Evolutionary conservation across 2,329 filamentous ascomycete genomes (phyloP).

Genomic region (Epichloe bromicola): DNA sequence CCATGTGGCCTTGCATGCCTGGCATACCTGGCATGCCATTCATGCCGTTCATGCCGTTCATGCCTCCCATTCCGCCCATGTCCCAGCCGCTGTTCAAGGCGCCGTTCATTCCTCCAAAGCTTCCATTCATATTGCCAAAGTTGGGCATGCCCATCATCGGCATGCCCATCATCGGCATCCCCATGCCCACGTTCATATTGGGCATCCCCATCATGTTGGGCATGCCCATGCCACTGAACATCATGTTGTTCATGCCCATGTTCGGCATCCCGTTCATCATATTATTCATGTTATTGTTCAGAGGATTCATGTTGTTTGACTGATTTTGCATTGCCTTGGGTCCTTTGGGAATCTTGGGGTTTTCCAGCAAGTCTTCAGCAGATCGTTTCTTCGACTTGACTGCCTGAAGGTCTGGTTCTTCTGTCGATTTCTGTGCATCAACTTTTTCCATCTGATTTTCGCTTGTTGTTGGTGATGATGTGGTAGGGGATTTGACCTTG

Average conservation of each 20-base stretch:
- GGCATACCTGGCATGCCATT: conserved; percentile 20
- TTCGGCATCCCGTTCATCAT: conserved; percentile 31
- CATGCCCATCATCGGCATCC: conserved; percentile 18
- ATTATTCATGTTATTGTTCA: conserved; percentile 20
- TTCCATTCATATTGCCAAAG: conserved; percentile 6
- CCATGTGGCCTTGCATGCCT: conserved; percentile 10
- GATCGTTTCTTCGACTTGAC: conserved; percentile 60
- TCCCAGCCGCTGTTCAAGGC: conserved; percentile 11
- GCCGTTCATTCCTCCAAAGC: conserved; percentile 6
- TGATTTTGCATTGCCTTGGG: conserved; percentile 52
- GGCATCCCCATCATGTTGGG: conserved; percentile 25
- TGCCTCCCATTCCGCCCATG: conserved; percentile 4
- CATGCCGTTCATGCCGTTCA: conserved; percentile 21
- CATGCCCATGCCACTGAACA: conserved; percentile 14
- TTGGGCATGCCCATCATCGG: conserved; percentile 14
- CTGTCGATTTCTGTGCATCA: conserved; percentile 22
- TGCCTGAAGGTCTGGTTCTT: conserved; percentile 18
- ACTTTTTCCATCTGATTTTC: conserved; percentile 19
- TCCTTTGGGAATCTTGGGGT: conserved; percentile 51
- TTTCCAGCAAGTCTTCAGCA: conserved; percentile 58
- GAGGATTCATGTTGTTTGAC: conserved; percentile 28
- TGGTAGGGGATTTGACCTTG: conserved; percentile 15
- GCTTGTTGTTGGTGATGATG: conserved; percentile 17
- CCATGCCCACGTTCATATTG: conserved; percentile 12
- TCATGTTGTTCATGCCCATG: conserved; percentile 23